Evolutionary conservation across 1,139 yeast species (phyloP).

Genomic region (Zygoascus meyerae): DNA sequence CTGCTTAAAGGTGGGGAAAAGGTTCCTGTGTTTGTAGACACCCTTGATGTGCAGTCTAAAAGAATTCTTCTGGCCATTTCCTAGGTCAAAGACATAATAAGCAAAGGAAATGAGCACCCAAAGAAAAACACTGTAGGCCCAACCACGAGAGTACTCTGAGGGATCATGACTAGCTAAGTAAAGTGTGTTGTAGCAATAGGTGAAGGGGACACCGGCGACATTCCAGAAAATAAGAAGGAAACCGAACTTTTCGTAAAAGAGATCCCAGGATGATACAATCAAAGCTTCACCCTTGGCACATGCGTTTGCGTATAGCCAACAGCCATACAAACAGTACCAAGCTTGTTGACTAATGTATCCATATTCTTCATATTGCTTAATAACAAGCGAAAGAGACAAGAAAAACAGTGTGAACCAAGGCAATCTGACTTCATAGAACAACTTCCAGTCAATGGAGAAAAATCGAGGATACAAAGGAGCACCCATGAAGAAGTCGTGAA

Average conservation of each 20-base stretch:
- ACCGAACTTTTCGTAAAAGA: conserved; percentile 98
- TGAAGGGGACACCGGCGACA: conserved; percentile 97
- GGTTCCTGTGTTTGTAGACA: conserved; percentile 60
- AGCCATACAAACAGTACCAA: conserved; percentile 67
- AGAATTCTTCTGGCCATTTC: conserved; percentile 91
- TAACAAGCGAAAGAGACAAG: conserved; percentile 64
- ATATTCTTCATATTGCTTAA: conserved; percentile 73
- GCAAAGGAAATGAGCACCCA: conserved; percentile 56
- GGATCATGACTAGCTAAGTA: conserved; percentile 81
- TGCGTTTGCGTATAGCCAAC: conserved; percentile 93
- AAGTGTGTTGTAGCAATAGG: conserved; percentile 90
- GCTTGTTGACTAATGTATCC: conserved; percentile 80
- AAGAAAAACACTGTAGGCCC: conserved; percentile 50
- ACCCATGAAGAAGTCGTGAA: conserved; percentile 94
- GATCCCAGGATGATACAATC: conserved; percentile 97
- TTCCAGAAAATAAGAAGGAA: conserved; percentile 98
- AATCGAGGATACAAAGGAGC: conserved; percentile 94
- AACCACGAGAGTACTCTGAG: conserved; percentile 67
- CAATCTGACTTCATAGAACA: conserved; percentile 94
- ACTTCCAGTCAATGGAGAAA: conserved; percentile 86
- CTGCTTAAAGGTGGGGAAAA: conserved; percentile 85
- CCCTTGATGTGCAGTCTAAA: conserved; percentile 88
- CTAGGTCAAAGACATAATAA: conserved; percentile 90
- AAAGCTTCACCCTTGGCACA: conserved; percentile 97
- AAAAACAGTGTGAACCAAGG: conserved; percentile 94